phyloP scores from a whole-genome alignment of 2,329 filamentous ascomycete species.

The Colletotrichum lentis region DNA sequence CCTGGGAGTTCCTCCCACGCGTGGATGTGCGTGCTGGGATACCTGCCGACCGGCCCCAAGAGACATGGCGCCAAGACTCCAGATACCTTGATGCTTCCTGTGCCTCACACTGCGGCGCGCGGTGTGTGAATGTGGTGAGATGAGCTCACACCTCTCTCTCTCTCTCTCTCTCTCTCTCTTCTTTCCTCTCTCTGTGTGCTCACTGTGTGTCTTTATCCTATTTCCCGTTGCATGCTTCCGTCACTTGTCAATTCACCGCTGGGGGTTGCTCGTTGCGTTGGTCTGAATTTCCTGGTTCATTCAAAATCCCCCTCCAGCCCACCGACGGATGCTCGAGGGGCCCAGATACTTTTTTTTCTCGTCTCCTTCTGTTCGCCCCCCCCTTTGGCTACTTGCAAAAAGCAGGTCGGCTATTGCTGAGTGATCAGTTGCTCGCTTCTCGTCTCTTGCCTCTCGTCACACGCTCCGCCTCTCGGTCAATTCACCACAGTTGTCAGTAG shows the following conservation, averaged over 20 bases:
- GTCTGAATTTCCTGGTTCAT: constrained; percentile 30
- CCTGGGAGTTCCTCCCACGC: constrained; percentile 20
- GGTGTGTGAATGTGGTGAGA: constrained; percentile 27
- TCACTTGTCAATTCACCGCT: constrained; percentile 34
- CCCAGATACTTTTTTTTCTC: not conserved
- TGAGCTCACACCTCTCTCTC: constrained; percentile 37
- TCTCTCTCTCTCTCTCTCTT: not conserved
- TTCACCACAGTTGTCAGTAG: not conserved
- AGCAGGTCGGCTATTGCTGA: not conserved
- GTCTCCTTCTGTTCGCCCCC: not conserved
- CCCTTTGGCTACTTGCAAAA: not conserved
- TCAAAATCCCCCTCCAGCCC: constrained; percentile 36
- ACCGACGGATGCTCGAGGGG: constrained; percentile 15
- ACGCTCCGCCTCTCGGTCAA: constrained; percentile 17
- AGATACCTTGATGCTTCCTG: constrained; percentile 8
- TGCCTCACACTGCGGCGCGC: not conserved
- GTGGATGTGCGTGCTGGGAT: not conserved
- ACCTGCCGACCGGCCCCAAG: not conserved
- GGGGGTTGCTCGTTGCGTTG: constrained; percentile 22
- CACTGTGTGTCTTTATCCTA: not conserved
- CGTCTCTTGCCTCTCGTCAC: not conserved
- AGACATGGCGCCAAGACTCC: constrained; percentile 25
- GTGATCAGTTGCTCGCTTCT: not conserved
- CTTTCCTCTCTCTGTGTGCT: no score
- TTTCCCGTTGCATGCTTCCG: constrained; percentile 34